Percentiles rank a stretch among this genome's conserved stretches.
phyloP scores from a whole-genome alignment of 2,329 filamentous ascomycete species.

The Aureobasidium melanogenum region DNA sequence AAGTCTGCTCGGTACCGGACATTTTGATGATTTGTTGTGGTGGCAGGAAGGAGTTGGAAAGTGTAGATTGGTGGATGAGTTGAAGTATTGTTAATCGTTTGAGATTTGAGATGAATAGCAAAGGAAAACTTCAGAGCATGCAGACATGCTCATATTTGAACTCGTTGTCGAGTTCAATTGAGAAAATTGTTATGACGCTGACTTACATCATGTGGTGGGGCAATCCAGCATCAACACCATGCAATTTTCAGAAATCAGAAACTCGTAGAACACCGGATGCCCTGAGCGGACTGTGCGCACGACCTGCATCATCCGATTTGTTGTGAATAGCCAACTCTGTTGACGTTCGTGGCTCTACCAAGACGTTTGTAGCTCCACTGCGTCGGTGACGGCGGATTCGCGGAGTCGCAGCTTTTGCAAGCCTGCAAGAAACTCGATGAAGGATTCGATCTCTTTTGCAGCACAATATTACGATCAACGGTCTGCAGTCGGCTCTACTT shows the following conservation, averaged over 20 bases:
- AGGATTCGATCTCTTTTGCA: background rate
- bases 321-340: background rate
- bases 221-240: background rate
- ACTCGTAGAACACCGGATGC: background rate
- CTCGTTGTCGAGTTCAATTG: background rate
- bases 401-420: background rate
- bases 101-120: slow-evolving; percentile 5
- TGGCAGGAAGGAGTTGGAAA: background rate
- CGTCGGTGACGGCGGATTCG: background rate
- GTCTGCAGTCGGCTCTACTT: slow-evolving; percentile 9
- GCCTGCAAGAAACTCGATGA: background rate
- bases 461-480: slow-evolving; percentile 5
- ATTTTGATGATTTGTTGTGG: slow-evolving; percentile 17
- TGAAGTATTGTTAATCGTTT: background rate
- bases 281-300: background rate
- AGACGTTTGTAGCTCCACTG: background rate
- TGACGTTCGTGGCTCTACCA: background rate
- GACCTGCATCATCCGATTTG: background rate
- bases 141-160: slow-evolving; percentile 1
- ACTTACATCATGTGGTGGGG: slow-evolving; percentile 8
- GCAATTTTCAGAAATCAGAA: slow-evolving; percentile 1
- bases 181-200: background rate
- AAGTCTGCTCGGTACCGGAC: slow-evolving; percentile 32
- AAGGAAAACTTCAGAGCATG: background rate
- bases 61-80: background rate